Evolutionary conservation across 805 yeast genomes (phyloP).

Genomic region (Saccharomyces eubayanus): DNA sequence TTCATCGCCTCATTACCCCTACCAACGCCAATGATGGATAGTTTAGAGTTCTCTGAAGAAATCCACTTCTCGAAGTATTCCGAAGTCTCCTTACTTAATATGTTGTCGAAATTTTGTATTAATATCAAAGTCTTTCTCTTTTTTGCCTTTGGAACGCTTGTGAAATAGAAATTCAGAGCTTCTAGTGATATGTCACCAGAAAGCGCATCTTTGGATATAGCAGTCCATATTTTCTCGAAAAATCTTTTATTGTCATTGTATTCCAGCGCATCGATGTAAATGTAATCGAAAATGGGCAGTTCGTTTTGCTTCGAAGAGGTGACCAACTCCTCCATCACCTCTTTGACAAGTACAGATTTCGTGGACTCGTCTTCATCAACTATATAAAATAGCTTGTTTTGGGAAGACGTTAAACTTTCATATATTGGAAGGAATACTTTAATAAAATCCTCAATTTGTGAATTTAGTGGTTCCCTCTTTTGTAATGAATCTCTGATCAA

Average conservation of each 20-base stretch:
- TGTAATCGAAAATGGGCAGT: slow-evolving; percentile 49
- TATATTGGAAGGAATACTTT: background rate
- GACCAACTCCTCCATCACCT: slow-evolving; percentile 65
- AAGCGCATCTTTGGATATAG: slow-evolving; percentile 50
- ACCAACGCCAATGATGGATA: slow-evolving; percentile 87
- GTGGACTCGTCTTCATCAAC: background rate
- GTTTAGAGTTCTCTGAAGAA: slow-evolving; percentile 63
- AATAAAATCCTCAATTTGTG: background rate
- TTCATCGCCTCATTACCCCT: background rate
- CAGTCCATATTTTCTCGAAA: slow-evolving; percentile 76
- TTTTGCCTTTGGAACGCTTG: slow-evolving; percentile 28
- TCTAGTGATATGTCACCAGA: slow-evolving; percentile 58
- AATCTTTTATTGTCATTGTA: slow-evolving; percentile 69
- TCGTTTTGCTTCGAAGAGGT: slow-evolving; percentile 32
- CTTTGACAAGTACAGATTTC: slow-evolving; percentile 48
- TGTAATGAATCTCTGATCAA: background rate
- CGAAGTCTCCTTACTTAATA: background rate
- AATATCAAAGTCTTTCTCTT: slow-evolving; percentile 12
- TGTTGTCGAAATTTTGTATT: background rate
- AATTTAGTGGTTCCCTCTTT: background rate
- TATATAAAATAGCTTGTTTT: background rate
- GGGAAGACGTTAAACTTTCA: background rate
- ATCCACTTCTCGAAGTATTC: slow-evolving; percentile 96
- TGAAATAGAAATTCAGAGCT: slow-evolving; percentile 61
- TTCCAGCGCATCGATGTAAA: slow-evolving; percentile 88